Base-by-base conservation (phyloP, 805 yeast genomes). In the Zygosaccharomyces lentus region DNA sequence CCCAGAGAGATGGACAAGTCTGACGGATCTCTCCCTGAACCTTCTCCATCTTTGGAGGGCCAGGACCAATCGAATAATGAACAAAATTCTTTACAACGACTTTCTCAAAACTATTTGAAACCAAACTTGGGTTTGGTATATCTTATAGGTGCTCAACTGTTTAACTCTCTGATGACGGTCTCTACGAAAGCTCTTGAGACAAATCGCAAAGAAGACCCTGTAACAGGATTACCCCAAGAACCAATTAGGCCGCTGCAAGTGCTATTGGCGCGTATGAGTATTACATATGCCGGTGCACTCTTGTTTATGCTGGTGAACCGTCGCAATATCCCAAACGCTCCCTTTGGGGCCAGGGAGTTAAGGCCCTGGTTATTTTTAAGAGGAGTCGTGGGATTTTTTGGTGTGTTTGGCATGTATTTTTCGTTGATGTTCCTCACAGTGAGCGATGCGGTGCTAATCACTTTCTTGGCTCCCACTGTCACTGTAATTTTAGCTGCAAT, bases 171-270 rank as follows among this genome's bases (percentile, higher is more conserved):
- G 23, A 87, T 87, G 96, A 75, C 82, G 5, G 75, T 83, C 6
- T 75, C 85, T 4, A 83, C 95, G 51, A 83, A 87, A 59, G 66
- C 87, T 13, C 66, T 87, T 41, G 86, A 82, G 49, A 77, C 84
- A 1, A 85, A 82, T 53, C 69, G 75, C n/a, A 80, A 74, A 45
- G 77, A 80, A 43, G 50, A 55, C 9, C 34, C 41, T 10, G 47
- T 41, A 1, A 70, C 69, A 4, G 70, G 45, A 2, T 49, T 67
- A 6, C 71, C 70, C 8, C 70, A 45, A 5, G 50, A 68, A 13
- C 84, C 87, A 5, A 75, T 87, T 52, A 81, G 83, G 57, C 95
- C 96, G 1, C 65, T 85, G 27, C 95, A 88, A 63, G 84, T 89
- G 44, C 69, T 89, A 32, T 76, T 87, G 52, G 81, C 78, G 2